Evolutionary conservation across 441 rosid species (phyloP).

Genomic region (Pelargonium australe): DNA sequence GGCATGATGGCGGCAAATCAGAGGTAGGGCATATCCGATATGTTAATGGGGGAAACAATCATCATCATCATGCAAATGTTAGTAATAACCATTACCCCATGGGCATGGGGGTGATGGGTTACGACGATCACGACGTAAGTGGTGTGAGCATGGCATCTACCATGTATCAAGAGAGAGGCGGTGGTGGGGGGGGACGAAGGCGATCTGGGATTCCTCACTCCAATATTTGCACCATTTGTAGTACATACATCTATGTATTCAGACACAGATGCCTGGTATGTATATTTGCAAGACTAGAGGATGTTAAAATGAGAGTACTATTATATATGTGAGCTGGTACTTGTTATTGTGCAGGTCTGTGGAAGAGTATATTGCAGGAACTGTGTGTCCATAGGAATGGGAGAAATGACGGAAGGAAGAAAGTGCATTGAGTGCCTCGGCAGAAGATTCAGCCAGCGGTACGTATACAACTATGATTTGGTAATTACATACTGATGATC

Average conservation of each 20-base stretch:
- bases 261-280: conserved; percentile 56
- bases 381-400: conserved; percentile 49
- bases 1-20: too few species aligned
- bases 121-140: conserved; percentile 33
- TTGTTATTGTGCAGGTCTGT: conserved; percentile 37
- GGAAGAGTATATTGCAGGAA: conserved; percentile 58
- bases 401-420: conserved; percentile 60
- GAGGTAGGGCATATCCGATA: too few species aligned
- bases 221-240: conserved; percentile 58
- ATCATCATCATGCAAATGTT: too few species aligned
- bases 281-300: background rate
- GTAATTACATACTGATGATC: background rate
- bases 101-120: conserved; percentile 13
- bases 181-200: conserved; percentile 32
- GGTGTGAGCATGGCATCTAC: conserved; percentile 35
- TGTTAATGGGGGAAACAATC: too few species aligned
- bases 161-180: conserved; percentile 23
- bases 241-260: conserved; percentile 47
- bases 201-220: conserved; percentile 67
- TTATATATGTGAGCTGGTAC: too few species aligned
- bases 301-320: background rate
- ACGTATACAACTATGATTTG: background rate
- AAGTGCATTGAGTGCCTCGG: conserved; percentile 55
- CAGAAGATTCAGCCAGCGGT: conserved; percentile 51
- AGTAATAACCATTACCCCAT: too few species aligned